Evolutionary conservation across 768 basidiomycete genomes (phyloP), one percentile per base, ranked within the genome.

Genomic region (Suillus occidentalis): DNA sequence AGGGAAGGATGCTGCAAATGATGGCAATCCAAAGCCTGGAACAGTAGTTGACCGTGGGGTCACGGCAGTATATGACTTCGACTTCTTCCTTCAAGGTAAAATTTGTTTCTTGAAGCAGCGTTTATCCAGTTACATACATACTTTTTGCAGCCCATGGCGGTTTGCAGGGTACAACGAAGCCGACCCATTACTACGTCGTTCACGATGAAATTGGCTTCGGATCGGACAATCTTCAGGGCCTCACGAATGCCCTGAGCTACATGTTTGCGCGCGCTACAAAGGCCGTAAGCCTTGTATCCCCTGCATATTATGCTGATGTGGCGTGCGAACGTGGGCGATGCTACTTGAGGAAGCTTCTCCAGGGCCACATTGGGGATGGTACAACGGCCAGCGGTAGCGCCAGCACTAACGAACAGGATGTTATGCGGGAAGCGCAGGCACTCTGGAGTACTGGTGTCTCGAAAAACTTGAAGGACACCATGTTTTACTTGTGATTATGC

Each of bases 401-500:
- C 3, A 83, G 78, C 43, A 72, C 75, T 2, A 64, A 76, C 0
- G 87, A 87, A 25, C 81, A 86, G 47, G 79, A 81, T 34, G 81
- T 89, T 16, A 77, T 79, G 67, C 72, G 71, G 18, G 89, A 89
- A 71, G 92, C 90, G 1, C 52, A 70, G 61, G 70, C 59, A 18
- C 61, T 83, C 49, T 94, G 92, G 92, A 73, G 74, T 20, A 72
- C 72, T 4, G 90, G 89, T 1, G 87, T 90, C 18, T 67, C 81
- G 3, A 37, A 68, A 0, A 73, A 69, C 7, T 73, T 92, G 72
- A 89, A 85, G 76, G 83, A 89, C 43, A 88, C 87, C 0, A 92
- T 92, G 90, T 92, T 84, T 70, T 92, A 92, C 75, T 78, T 92
- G n/a, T 91, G 67, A 81, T 39, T 12, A 28, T 25, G 3, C 43